Evolutionary conservation across 2,329 filamentous ascomycete genomes (phyloP), one percentile per base, ranked within the genome.

Genomic region (Cadophora luteo-olivacea): DNA sequence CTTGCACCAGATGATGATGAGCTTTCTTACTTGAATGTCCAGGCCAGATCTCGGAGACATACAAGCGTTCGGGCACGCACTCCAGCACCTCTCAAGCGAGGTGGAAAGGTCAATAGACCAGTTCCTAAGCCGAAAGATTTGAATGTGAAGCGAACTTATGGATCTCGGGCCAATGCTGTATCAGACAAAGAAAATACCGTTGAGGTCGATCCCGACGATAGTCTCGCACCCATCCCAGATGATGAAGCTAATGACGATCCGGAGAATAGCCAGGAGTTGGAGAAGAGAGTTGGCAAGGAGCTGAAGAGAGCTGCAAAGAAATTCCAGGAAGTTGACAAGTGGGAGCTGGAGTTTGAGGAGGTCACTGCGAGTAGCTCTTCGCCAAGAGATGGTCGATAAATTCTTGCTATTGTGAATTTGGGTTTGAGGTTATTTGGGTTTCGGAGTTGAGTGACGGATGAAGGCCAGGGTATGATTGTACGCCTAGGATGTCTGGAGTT

Each of bases 271-370:
- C 74, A 79, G 75, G 73, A 78, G 72, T 49, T 81, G 75, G 76
- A 80, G 67, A 78, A 78, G 61, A 77, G 80, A 7, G 76, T 84
- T 60, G 80, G 84, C 7, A 75, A 75, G 61, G 77, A 79, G 81
- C 80, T 92, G 69, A 86, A 86, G 78, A 81, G 83, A 61, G 86
- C 87, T 51, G 82, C 82, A 11, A 84, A 82, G 76, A 91, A 91
- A 79, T 92, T 92, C 74, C 84, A 86, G 77, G 89, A 91, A 79
- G 89, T 92, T 51, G 89, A 92, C 77, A 82, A 84, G 79, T 92
- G 89, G 88, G 84, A 89, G 79, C 79, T 92, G 69, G 87, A 88
- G 62, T 92, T 87, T 78, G 89, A 92, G 80, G 87, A 89, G 72
- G 83, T 88, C 61, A 84, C 83, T 25, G 84, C 86, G 77, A 83